Percentiles rank a stretch among this genome's conserved stretches.
Conservation (phyloP, 768 basidiomycete genomes). For the Suillus paluster region DNA sequence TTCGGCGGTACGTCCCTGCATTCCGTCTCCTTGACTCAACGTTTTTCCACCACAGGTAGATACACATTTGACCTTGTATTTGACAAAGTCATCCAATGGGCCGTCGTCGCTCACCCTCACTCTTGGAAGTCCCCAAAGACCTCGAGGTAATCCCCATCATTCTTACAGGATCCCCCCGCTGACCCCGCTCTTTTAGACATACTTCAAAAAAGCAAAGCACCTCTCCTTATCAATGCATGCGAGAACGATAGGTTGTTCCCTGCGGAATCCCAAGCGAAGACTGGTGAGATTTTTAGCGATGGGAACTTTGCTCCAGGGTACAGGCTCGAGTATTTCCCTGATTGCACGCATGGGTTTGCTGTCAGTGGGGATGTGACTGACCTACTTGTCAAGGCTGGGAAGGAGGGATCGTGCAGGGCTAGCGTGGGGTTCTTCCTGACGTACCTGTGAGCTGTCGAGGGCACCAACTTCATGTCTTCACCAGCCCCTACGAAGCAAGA, state of each 20-base stretch:
- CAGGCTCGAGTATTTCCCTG: constrained; percentile 50
- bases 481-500: constrained; percentile 28
- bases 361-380: constrained; percentile 51
- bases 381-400: constrained; percentile 59
- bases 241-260: constrained; percentile 57
- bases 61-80: constrained; percentile 67
- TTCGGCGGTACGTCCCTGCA: constrained; percentile 52
- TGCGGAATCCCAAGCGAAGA: constrained; percentile 42
- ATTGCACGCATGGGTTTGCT: constrained; percentile 58
- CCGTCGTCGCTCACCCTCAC: constrained; percentile 61
- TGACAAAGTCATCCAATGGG: constrained; percentile 52
- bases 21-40: neutral
- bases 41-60: too few relatives aligned
- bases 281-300: constrained; percentile 57
- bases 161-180: neutral
- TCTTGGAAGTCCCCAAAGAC: constrained; percentile 60
- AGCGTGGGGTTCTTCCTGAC: constrained; percentile 58
- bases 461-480: too few relatives aligned
- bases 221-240: constrained; percentile 73
- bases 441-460: too few relatives aligned
- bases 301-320: too few relatives aligned
- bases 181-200: constrained; percentile 43
- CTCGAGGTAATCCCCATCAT: constrained; percentile 49
- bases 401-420: constrained; percentile 65
- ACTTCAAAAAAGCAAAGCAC: constrained; percentile 49